These are phyloP conservation scores for Venturiaceae sp. DNA, from an alignment of 2,329 filamentous ascomycete genomes.

Conservation along the genomic window DNA sequence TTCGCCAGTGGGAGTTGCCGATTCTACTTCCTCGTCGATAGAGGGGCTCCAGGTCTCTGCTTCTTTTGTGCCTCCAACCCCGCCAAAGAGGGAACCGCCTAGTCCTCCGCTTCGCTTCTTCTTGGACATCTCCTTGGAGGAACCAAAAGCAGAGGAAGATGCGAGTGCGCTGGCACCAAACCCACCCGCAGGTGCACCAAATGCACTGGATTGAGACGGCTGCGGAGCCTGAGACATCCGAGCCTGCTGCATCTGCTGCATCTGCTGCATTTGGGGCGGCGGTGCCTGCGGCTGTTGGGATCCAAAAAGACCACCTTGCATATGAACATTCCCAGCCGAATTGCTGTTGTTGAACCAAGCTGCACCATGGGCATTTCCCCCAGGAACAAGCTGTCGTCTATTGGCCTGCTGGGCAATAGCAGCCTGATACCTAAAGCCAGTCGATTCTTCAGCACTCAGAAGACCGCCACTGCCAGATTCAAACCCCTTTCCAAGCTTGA, in stretches of 20 bases:
- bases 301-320: neutral
- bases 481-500: slow-evolving; percentile 33
- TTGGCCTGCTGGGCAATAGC: neutral
- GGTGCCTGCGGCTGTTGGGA: neutral
- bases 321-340: neutral
- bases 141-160: neutral
- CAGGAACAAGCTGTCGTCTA: neutral
- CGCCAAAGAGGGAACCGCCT: neutral
- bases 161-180: too few relatives aligned
- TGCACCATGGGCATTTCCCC: too few relatives aligned
- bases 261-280: slow-evolving; percentile 5
- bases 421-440: neutral
- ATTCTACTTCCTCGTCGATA: neutral
- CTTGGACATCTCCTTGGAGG: neutral
- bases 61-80: neutral
- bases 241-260: slow-evolving; percentile 11
- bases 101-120: slow-evolving; percentile 8
- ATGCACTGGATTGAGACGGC: neutral
- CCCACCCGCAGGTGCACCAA: too few relatives aligned
- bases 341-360: neutral
- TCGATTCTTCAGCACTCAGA: slow-evolving; percentile 13
- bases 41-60: neutral
- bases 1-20: slow-evolving; percentile 16
- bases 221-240: slow-evolving; percentile 1
- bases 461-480: slow-evolving; percentile 13